Conservation (phyloP, 2,329 filamentous ascomycete genomes). For the Aspergillus udagawae region DNA sequence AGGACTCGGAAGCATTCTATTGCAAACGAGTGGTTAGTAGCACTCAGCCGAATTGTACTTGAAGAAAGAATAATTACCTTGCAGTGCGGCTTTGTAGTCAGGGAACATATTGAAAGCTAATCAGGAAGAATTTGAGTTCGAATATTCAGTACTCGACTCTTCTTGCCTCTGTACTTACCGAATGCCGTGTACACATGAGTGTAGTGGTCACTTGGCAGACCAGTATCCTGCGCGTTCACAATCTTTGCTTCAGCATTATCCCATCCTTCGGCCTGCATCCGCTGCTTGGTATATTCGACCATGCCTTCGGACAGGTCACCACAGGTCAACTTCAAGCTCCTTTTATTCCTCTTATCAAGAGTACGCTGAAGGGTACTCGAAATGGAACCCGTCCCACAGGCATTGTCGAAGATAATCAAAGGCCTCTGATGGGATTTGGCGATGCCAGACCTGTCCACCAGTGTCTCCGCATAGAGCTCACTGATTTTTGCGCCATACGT, state of each 20-base stretch:
- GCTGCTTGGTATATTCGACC: slow-evolving; percentile 39
- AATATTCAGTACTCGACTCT: too few species aligned
- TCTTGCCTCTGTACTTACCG: slow-evolving; percentile 22
- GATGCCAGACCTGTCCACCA: slow-evolving; percentile 29
- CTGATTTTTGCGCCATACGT: slow-evolving; percentile 28
- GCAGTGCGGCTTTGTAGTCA: slow-evolving; percentile 35
- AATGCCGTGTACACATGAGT: slow-evolving; percentile 47
- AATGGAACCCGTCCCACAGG: slow-evolving; percentile 52
- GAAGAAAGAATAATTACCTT: slow-evolving; percentile 24
- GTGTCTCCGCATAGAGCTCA: slow-evolving; percentile 23
- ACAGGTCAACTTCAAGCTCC: slow-evolving; percentile 46
- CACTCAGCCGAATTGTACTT: too few species aligned
- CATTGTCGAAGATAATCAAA: slow-evolving; percentile 48
- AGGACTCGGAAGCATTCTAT: slow-evolving; percentile 33
- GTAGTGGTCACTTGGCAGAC: slow-evolving; percentile 37
- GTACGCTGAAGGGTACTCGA: slow-evolving; percentile 43
- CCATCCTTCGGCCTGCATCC: slow-evolving; percentile 34
- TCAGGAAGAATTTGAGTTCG: neutral
- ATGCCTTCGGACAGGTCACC: slow-evolving; percentile 46
- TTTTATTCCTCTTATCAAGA: slow-evolving; percentile 37
- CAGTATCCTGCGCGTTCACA: slow-evolving; percentile 20
- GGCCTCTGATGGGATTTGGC: slow-evolving; percentile 13
- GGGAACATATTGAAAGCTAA: slow-evolving; percentile 44
- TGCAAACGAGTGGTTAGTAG: neutral
- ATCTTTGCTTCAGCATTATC: neutral